Conservation (phyloP, 2,329 filamentous ascomycete genomes). For the Capronia coronata region DNA sequence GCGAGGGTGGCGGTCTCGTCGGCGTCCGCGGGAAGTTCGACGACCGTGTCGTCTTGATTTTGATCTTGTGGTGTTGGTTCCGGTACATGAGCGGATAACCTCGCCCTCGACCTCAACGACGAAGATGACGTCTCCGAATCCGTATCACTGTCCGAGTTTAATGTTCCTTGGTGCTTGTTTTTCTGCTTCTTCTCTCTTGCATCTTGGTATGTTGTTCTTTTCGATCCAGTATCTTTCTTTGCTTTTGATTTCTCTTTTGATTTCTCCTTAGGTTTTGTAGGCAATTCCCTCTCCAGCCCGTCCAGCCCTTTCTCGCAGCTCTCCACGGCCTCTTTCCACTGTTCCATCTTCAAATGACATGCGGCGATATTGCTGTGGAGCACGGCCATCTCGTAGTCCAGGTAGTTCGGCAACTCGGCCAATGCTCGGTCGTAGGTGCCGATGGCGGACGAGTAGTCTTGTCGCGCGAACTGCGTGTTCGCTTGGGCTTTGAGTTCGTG, state of each 20-base stretch:
- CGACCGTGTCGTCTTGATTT: slow-evolving; percentile 38
- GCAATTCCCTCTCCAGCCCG: slow-evolving; percentile 58
- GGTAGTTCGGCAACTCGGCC: slow-evolving; percentile 69
- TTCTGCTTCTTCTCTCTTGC: too few species aligned
- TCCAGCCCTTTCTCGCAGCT: slow-evolving; percentile 68
- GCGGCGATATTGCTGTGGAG: slow-evolving; percentile 83
- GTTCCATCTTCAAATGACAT: slow-evolving; percentile 74
- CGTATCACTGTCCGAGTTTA: slow-evolving; percentile 21
- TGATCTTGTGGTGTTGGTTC: slow-evolving; percentile 20
- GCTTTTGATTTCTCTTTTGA: slow-evolving; percentile 14
- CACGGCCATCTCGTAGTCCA: slow-evolving; percentile 82
- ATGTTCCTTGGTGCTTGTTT: neutral
- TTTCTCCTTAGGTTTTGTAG: slow-evolving; percentile 32
- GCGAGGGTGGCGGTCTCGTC: slow-evolving; percentile 31
- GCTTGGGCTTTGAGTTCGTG: slow-evolving; percentile 66
- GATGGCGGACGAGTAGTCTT: slow-evolving; percentile 70
- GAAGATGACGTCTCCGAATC: slow-evolving; percentile 10
- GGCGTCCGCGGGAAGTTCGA: slow-evolving; percentile 45
- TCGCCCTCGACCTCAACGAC: too few species aligned
- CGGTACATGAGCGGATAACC: neutral
- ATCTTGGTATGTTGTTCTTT: slow-evolving; percentile 22
- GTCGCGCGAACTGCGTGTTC: slow-evolving; percentile 69
- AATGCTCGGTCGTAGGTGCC: slow-evolving; percentile 76
- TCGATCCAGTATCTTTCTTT: neutral
- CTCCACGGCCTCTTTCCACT: slow-evolving; percentile 77